Evolutionary conservation across 371 early-diverging fungal genomes (phyloP).

Genomic region (Gilbertella persicaria): DNA sequence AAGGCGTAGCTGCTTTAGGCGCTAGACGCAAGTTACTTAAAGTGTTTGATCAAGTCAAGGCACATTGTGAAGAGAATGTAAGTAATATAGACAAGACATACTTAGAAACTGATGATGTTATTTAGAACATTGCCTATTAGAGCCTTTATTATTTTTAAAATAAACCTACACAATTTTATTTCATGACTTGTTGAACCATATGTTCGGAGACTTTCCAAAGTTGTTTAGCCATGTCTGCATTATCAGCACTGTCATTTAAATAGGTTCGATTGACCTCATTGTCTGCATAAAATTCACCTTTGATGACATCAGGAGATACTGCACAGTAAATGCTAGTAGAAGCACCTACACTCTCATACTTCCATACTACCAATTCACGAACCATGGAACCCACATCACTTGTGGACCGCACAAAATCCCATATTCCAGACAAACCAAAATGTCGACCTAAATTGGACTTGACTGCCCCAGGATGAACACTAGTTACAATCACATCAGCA

Average conservation of each 20-base stretch:
- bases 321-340: slow-evolving; percentile 6
- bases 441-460: not conserved
- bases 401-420: not conserved
- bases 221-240: not conserved
- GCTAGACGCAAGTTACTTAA: slow-evolving; percentile 94
- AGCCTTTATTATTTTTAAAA: not conserved
- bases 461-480: slow-evolving; percentile 9
- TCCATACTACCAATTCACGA: not conserved
- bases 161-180: not conserved
- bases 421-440: not conserved
- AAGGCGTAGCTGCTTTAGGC: slow-evolving; percentile 91
- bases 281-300: slow-evolving; percentile 3
- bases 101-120: too few relatives aligned
- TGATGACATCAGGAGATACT: not conserved
- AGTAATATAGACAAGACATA: slow-evolving; percentile 25
- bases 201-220: slow-evolving; percentile 4
- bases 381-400: not conserved
- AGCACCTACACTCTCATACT: not conserved
- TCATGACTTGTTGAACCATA: not conserved
- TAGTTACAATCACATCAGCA: not conserved
- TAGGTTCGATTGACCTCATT: not conserved
- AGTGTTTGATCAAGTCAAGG: slow-evolving; percentile 86
- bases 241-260: not conserved
- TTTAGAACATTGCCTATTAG: not conserved
- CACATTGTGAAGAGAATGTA: slow-evolving; percentile 46